phyloP scores from a whole-genome alignment of 108 stramenopile genomes.

The Licmophora abbreviata region DNA sequence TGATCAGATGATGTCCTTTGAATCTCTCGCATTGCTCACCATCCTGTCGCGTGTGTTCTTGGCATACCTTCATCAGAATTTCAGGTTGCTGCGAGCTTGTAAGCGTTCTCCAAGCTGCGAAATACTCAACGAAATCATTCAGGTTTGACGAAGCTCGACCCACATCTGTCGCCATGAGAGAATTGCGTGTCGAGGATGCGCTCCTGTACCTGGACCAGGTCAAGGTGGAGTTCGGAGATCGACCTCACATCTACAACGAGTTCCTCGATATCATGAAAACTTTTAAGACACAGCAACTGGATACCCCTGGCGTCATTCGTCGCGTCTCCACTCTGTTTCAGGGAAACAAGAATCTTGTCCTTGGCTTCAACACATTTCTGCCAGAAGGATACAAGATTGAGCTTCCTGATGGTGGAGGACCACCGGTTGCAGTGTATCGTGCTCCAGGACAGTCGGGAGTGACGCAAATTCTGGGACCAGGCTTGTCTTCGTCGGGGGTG shows the following conservation, averaged over 20 bases:
- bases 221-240: conserved; percentile 96
- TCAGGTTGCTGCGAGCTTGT: too few species aligned
- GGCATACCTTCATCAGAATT: too few species aligned
- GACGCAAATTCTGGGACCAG: conserved; percentile 38
- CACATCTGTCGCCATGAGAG: conserved; percentile 50
- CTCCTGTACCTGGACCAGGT: conserved; percentile 99
- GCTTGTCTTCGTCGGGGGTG: conserved; percentile 11
- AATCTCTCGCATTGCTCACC: too few species aligned
- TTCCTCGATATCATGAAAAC: conserved; percentile 98
- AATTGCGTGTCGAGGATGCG: conserved; percentile 96
- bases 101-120: too few species aligned
- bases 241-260: conserved; percentile 98
- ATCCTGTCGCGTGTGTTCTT: too few species aligned
- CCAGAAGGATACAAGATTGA: conserved; percentile 99
- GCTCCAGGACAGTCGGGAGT: conserved; percentile 63
- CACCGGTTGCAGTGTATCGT: conserved; percentile 70
- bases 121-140: too few species aligned
- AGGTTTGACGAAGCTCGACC: too few species aligned
- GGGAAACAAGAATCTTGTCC: conserved; percentile 92
- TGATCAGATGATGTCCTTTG: too few species aligned
- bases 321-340: conserved; percentile 93
- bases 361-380: conserved; percentile 99
- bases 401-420: conserved; percentile 63
- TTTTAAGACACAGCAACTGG: conserved; percentile 92
- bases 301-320: conserved; percentile 97